A percentile compares a stretch with the other conserved stretches of the same genome.
These are phyloP conservation scores for Fraxinus cuspidata DNA, from an alignment of 257 asterid species.

Conservation along the genomic window DNA sequence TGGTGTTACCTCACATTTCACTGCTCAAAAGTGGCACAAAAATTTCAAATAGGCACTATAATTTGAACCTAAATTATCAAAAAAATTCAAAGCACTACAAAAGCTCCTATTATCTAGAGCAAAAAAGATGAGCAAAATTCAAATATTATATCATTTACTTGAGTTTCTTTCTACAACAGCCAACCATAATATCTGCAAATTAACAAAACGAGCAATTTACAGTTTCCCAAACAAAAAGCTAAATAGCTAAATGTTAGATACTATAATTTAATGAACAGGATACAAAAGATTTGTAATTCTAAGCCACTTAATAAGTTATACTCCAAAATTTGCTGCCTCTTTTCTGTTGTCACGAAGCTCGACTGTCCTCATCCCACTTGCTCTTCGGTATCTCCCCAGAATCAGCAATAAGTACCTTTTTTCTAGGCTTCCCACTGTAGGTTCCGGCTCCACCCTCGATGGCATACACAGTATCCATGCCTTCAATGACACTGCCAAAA, in stretches of 20 bases:
- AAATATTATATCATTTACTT: too few species aligned
- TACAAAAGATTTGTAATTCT: slow-evolving; percentile 22
- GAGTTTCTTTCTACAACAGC: too few species aligned
- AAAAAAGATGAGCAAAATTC: too few species aligned
- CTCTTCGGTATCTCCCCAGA: slow-evolving; percentile 93
- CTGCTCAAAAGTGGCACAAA: too few species aligned
- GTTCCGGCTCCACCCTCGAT: slow-evolving; percentile 97
- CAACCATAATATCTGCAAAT: too few species aligned
- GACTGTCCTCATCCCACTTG: slow-evolving; percentile 75
- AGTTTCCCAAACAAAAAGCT: slow-evolving; percentile 9
- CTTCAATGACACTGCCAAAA: slow-evolving; percentile 86
- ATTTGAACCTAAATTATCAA: too few species aligned
- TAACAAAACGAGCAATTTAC: slow-evolving; percentile 6
- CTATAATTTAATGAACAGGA: slow-evolving; percentile 23
- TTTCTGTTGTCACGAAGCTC: slow-evolving; percentile 31
- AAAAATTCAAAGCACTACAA: too few species aligned
- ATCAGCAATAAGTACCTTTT: slow-evolving; percentile 77
- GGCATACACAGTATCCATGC: slow-evolving; percentile 94
- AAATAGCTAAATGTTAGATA: slow-evolving; percentile 14
- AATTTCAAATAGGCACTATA: too few species aligned
- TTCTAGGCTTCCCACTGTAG: slow-evolving; percentile 94
- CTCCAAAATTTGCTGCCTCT: slow-evolving; percentile 17
- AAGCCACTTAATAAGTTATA: slow-evolving; percentile 16
- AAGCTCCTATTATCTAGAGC: too few species aligned
- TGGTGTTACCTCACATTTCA: too few species aligned